Evolutionary conservation across 2,329 filamentous ascomycete species (phyloP), one percentile per base, ranked within the genome.

Genomic region (Pseudohalonectria lignicola): DNA sequence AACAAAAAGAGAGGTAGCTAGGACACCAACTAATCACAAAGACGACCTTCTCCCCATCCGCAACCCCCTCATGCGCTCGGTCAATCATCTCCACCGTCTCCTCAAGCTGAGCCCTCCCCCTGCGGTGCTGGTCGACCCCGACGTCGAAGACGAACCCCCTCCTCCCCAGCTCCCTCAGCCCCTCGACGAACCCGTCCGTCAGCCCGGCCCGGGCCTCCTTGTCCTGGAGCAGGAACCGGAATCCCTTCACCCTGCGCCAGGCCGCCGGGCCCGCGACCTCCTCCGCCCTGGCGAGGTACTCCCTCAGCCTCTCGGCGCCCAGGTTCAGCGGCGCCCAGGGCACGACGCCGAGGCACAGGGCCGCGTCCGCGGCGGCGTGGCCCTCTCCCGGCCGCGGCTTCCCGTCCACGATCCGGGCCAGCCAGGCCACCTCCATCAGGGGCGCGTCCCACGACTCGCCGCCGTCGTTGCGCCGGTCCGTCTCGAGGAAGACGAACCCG

Each of bases 271-370:
- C 83, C 0, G 80, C 79, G 39, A 63, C 64, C 43, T 74, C 62
- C 53, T 76, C 63, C 3, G 77, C 83, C 13, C 67, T 52, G 0
- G 57, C 58, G 5, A 94, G 63, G 55, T 93, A 95, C 44, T 61
- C 57, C 44, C 72, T 62, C 53, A 95, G 59, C 1, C 66, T 69
- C 5, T 57, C 63, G 0, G 69, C 53, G 0, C 83, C 77, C 31
- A 76, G 74, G 9, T 82, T 74, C 35, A 95, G 54, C 0, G 88
- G 88, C n/a, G 86, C 87, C 85, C 86, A 95, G 1, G 86, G 78
- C 4, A 95, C 71, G 45, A 87, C 74, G 1, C 73, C 88, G 3
- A 79, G 63, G 48, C 85, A 77, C 16, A 79, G 61, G 18, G 62
- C 53, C 12, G 65, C 65, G 38, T 79, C 70, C 3, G 56, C 55